phyloP scores from a whole-genome alignment of 306 rosid species.

The Trifolium repens region DNA sequence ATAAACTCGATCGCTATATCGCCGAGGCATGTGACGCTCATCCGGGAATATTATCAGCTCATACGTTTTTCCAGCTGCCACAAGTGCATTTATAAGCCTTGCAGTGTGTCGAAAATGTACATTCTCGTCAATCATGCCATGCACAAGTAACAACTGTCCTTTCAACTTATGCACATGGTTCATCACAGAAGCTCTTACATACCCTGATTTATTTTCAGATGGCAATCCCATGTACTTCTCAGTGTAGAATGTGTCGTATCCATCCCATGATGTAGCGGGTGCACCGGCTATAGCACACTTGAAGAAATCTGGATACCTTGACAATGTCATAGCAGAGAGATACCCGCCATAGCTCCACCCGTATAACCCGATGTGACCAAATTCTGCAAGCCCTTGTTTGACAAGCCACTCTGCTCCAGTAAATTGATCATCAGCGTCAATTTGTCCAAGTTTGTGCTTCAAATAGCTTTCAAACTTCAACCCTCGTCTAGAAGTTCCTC shows the following conservation, averaged over 20 bases:
- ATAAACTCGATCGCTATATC: slow-evolving; percentile 73
- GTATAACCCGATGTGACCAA: slow-evolving; percentile 79
- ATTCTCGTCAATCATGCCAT: slow-evolving; percentile 97
- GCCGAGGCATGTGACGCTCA: slow-evolving; percentile 95
- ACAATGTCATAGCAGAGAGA: slow-evolving; percentile 83
- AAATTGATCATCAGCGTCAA: slow-evolving; percentile 88
- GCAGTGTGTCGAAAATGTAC: slow-evolving; percentile 99
- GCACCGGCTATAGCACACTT: slow-evolving; percentile 85
- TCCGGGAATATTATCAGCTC: slow-evolving; percentile 90
- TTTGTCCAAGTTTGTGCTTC: slow-evolving; percentile 65
- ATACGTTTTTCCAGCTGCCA: slow-evolving; percentile 77
- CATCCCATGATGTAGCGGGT: slow-evolving; percentile 94
- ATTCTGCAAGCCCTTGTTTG: slow-evolving; percentile 73
- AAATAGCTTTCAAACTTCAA: slow-evolving; percentile 78
- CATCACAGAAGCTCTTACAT: slow-evolving; percentile 73
- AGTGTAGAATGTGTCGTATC: slow-evolving; percentile 92
- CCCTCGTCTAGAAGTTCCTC: slow-evolving; percentile 93
- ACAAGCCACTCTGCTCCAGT: slow-evolving; percentile 93
- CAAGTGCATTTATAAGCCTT: slow-evolving; percentile 84
- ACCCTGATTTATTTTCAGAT: slow-evolving; percentile 51
- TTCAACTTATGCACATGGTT: slow-evolving; percentile 71
- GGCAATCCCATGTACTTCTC: slow-evolving; percentile 98
- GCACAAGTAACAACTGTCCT: slow-evolving; percentile 80
- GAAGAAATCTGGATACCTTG: slow-evolving; percentile 75
- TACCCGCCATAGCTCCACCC: slow-evolving; percentile 99